A percentile compares a stretch with the other conserved stretches of the same genome.
Evolutionary conservation across 2,329 filamentous ascomycete species (phyloP).

Genomic region (Diaporthe batatas): DNA sequence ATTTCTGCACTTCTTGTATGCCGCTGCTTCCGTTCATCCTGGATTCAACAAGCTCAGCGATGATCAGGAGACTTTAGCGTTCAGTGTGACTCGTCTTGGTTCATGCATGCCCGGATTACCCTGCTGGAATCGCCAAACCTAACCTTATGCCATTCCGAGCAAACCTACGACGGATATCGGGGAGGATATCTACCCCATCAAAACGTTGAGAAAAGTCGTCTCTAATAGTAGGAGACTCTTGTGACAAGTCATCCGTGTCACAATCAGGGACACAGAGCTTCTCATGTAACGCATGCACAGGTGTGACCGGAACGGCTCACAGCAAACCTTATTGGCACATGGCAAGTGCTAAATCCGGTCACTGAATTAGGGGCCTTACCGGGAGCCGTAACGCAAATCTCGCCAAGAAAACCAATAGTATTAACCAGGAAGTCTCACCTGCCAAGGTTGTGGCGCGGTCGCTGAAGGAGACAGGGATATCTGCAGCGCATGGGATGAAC

Average conservation of each 20-base stretch:
- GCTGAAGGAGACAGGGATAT: not conserved
- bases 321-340: not conserved
- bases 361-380: not conserved
- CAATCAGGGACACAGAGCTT: not conserved
- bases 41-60: constrained; percentile 4
- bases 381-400: not conserved
- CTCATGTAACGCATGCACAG: no score
- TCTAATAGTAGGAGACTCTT: not conserved
- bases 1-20: not conserved
- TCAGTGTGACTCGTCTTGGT: not conserved
- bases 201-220: not conserved
- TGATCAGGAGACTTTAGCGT: constrained; percentile 1
- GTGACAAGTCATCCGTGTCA: not conserved
- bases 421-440: not conserved
- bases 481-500: not conserved
- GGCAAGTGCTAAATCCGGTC: not conserved
- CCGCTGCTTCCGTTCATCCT: not conserved
- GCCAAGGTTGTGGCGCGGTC: not conserved
- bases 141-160: no score
- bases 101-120: not conserved
- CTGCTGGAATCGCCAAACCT: no score
- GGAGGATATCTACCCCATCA: rapidly evolving
- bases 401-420: not conserved
- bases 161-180: no score
- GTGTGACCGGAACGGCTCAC: not conserved